Percentiles rank a stretch among this genome's conserved stretches.
These are phyloP conservation scores for Irpex sp. DNA, from an alignment of 1,284 basidiomycete species.

Conservation along the genomic window DNA sequence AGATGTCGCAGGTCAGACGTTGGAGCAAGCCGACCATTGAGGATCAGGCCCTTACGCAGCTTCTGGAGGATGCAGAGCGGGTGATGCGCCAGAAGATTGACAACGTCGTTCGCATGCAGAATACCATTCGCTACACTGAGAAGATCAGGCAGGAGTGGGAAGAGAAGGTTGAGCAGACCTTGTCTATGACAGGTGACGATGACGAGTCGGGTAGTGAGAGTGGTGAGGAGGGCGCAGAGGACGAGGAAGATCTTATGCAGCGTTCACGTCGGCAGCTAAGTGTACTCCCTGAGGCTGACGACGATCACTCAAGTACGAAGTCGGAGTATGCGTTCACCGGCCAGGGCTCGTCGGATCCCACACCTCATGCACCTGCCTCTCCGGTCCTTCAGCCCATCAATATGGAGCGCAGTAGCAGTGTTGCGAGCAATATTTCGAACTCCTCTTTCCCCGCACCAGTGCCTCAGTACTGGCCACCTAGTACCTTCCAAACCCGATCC, in stretches of 20 bases:
- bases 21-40: conserved; percentile 86
- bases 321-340: conserved; percentile 61
- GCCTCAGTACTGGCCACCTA: conserved; percentile 35
- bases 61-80: conserved; percentile 84
- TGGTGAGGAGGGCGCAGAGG: conserved; percentile 26
- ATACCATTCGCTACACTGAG: conserved; percentile 96
- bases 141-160: conserved; percentile 98
- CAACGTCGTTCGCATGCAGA: conserved; percentile 94
- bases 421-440: conserved; percentile 21
- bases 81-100: conserved; percentile 93
- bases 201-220: conserved; percentile 40
- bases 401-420: conserved; percentile 21
- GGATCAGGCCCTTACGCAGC: conserved; percentile 78
- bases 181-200: conserved; percentile 58
- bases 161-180: conserved; percentile 71
- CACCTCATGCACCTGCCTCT: conserved; percentile 63
- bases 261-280: conserved; percentile 21
- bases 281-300: conserved; percentile 27
- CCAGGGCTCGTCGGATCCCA: conserved; percentile 53
- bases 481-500: conserved; percentile 66
- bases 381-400: conserved; percentile 40
- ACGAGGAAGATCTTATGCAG: conserved; percentile 18
- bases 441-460: conserved; percentile 24
- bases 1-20: conserved; percentile 74
- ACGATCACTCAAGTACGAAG: conserved; percentile 57